Conservation (phyloP, 768 basidiomycete genomes). For the Phaeolepiota aurea region DNA sequence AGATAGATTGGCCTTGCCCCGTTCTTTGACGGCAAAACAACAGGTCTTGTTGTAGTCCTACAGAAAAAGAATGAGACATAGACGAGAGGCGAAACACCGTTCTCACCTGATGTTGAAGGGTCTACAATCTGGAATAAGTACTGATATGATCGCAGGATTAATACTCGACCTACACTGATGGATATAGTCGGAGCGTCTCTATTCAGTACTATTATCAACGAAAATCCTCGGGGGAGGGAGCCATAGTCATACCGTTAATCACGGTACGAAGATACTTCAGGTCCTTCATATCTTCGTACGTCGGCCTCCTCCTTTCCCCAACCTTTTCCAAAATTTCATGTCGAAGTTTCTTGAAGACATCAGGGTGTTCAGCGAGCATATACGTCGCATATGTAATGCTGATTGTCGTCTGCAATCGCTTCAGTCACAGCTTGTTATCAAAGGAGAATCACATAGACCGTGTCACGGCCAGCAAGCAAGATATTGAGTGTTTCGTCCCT, state of each 20-base stretch:
- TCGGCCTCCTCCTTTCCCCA: conserved; percentile 27
- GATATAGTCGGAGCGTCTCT: conserved; percentile 38
- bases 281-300: conserved; percentile 34
- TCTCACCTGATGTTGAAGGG: conserved; percentile 20
- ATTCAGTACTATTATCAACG: background rate
- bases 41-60: conserved; percentile 17
- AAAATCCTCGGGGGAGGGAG: background rate
- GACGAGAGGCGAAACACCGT: background rate
- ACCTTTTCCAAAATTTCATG: conserved; percentile 31
- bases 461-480: conserved; percentile 50
- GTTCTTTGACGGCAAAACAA: conserved; percentile 18
- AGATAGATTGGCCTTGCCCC: conserved; percentile 27
- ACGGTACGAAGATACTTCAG: conserved; percentile 32
- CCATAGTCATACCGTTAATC: conserved; percentile 19
- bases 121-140: conserved; percentile 5
- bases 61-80: background rate
- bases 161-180: conserved; percentile 19
- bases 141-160: background rate
- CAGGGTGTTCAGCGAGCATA: conserved; percentile 33
- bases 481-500: conserved; percentile 32
- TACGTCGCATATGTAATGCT: conserved; percentile 34
- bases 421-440: background rate
- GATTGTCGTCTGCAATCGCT: conserved; percentile 21
- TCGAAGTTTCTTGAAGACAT: conserved; percentile 28
- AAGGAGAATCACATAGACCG: conserved; percentile 20